Percentiles rank a stretch among this genome's conserved stretches.
Conservation (phyloP, 257 asterid genomes). For the Fraxinus pennsylvanica region DNA sequence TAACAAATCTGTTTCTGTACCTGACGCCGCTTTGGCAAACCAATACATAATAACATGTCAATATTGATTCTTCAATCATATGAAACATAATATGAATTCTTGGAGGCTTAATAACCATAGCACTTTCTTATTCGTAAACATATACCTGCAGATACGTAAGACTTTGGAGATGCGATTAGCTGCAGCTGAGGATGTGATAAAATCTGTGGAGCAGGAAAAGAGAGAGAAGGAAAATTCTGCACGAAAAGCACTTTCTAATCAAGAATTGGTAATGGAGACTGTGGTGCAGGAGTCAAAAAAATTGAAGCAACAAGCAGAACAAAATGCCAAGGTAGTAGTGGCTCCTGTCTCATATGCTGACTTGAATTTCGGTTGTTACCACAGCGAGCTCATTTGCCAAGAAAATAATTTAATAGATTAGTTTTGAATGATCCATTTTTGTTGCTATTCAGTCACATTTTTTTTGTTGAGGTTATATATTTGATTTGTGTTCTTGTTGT, state of each 20-base stretch:
- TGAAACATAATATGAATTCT: background rate
- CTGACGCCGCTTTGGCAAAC: background rate
- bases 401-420: background rate
- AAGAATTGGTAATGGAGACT: slow-evolving; percentile 59
- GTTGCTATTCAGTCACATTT: background rate
- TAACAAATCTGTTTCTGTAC: background rate
- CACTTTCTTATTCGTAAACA: slow-evolving; percentile 3
- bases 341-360: slow-evolving; percentile 17
- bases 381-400: slow-evolving; percentile 3
- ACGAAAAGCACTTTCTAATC: slow-evolving; percentile 44
- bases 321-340: slow-evolving; percentile 56
- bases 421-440: background rate
- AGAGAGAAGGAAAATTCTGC: slow-evolving; percentile 52
- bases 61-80: background rate
- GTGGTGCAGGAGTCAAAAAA: slow-evolving; percentile 65
- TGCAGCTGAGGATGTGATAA: slow-evolving; percentile 49
- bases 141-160: slow-evolving; percentile 56
- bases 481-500: slow-evolving; percentile 23
- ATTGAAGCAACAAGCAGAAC: slow-evolving; percentile 67
- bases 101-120: background rate
- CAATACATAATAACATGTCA: background rate
- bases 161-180: slow-evolving; percentile 51
- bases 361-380: background rate
- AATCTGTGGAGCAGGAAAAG: slow-evolving; percentile 52
- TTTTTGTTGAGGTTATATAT: background rate